Base-by-base conservation (phyloP, 805 yeast species). In the Candida morakotiae region DNA sequence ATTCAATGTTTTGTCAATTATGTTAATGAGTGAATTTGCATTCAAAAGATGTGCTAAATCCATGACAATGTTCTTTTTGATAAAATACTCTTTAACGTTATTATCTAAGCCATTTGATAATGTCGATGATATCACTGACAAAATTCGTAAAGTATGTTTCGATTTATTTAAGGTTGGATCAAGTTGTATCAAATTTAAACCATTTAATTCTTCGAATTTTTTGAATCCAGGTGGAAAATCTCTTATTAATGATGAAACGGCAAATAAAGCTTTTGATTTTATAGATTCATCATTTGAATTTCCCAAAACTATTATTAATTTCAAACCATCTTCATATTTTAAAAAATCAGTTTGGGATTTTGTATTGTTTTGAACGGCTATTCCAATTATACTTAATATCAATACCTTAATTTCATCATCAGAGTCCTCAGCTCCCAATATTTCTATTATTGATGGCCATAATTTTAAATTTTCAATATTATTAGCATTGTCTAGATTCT, bases 401-500 rank as follows among this genome's bases (percentile, higher is more conserved):
- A 68, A 65, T 7, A 73, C 64, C 40, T 79, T 69, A 22, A 91
- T 58, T 10, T 16, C 34, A 13, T 19, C 13, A 14, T 19, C 17
- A 11, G 32, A 23, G 2, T 65, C 63, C 5, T 65, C 61, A 23
- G 63, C 63, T 21, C 64, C 62, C 34, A 88, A 63, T 36, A 74
- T 73, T 1, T 59, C 55, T n/a, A 87, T 64, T 29, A 89, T 56
- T 2, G 80, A 67, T 16, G 72, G 77, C 98, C 98, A 93, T 44
- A 88, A 71, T 46, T 79, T 77, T 68, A 89, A 55, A 49, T 83
- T 84, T 46, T 85, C 91, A 47, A 91, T 81, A 52, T 87, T 87
- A 61, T 91, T 89, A 17, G 98, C 98, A 58, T 93, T 93, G 59
- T 93, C 98, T 42, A 91, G 61, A 52, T 88, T 88, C 55, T 91